Evolutionary conservation across 2,329 filamentous ascomycete genomes (phyloP), one percentile per base, ranked within the genome.

Genomic region (Colletotrichum orchidophilum): DNA sequence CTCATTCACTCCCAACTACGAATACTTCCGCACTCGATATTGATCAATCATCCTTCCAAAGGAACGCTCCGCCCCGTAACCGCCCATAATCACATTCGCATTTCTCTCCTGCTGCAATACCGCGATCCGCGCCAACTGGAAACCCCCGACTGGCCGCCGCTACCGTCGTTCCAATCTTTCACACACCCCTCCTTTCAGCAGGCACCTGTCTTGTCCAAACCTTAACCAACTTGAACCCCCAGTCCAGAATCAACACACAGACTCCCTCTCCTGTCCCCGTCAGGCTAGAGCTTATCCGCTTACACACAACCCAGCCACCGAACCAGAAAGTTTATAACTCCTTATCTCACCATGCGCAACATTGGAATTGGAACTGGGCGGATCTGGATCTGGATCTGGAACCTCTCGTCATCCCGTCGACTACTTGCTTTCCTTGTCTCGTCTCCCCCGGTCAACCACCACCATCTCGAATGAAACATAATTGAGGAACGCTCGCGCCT

Each of bases 161-260:
- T 67, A 55, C 57, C 50, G 57, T 67, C 63, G 35, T 61, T 54
- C 53, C 53, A 46, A 46, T 24, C 46, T 29, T 35, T 35, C 50
- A 21, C 18, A n/a, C 35, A 52, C 12, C 13, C 31, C 31, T 18
- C 39, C 39, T 18, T n/a, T 46, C 18, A 7, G 18, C 18, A 46
- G 39, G 39, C 39, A 46, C 18, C 55, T 59, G 26, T 24, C 53
- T 39, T 64, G 24, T 39, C 63, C 39, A 33, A 67, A 67, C 57
- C 55, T 70, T 33, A 67, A 60, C 54, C 42, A 59, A n/a, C 61
- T 31, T 26, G 26, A 50, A 39, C 42, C 55, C 46, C 35, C 13
- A 18, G 11, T 27, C 35, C 24, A 8, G 21, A 39, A 12, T n/a
- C n/a, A 3, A 3, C 5, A 9, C 26, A 12, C 42, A 50, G 31